Conservation (phyloP, 768 basidiomycete genomes). For the Cyathus striatus region DNA sequence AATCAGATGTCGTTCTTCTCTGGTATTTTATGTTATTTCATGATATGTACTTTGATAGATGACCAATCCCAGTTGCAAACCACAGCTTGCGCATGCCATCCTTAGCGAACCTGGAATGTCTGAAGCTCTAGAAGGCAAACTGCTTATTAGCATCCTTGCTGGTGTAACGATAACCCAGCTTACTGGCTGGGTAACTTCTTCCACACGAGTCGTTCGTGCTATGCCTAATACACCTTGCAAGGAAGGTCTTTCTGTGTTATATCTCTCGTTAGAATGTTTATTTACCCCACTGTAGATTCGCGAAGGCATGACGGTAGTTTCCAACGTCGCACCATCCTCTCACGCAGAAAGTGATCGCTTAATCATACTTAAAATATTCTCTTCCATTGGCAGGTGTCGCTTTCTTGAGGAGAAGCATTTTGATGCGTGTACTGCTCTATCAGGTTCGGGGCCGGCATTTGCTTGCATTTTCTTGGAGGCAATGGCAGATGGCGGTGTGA, state of each 20-base stretch:
- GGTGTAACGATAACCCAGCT: conserved; percentile 89
- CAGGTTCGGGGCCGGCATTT: conserved; percentile 95
- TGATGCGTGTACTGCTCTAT: conserved; percentile 95
- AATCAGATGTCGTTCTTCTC: conserved; percentile 82
- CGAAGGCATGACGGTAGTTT: conserved; percentile 97
- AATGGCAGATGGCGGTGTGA: conserved; percentile 98
- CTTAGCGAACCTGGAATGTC: conserved; percentile 70
- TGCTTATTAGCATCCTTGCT: conserved; percentile 96
- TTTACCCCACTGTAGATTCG: conserved; percentile 61
- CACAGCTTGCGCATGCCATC: conserved; percentile 76
- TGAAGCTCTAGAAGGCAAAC: conserved; percentile 83
- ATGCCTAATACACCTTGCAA: conserved; percentile 99
- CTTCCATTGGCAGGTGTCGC: conserved; percentile 91
- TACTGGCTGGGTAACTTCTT: conserved; percentile 62
- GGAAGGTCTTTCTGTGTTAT: conserved; percentile 36
- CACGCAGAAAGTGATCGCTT: conserved; percentile 54
- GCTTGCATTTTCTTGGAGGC: conserved; percentile 96
- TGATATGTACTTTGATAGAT: background rate
- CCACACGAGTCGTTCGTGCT: conserved; percentile 85
- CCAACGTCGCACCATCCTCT: conserved; percentile 53
- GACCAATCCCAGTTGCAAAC: conserved; percentile 72
- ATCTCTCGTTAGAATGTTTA: background rate
- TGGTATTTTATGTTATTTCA: conserved; percentile 62
- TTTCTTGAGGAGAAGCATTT: conserved; percentile 99
- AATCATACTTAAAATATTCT: conserved; percentile 91